phyloP scores from a whole-genome alignment of 2,329 filamentous ascomycete genomes.

The Colletotrichum sp. region DNA sequence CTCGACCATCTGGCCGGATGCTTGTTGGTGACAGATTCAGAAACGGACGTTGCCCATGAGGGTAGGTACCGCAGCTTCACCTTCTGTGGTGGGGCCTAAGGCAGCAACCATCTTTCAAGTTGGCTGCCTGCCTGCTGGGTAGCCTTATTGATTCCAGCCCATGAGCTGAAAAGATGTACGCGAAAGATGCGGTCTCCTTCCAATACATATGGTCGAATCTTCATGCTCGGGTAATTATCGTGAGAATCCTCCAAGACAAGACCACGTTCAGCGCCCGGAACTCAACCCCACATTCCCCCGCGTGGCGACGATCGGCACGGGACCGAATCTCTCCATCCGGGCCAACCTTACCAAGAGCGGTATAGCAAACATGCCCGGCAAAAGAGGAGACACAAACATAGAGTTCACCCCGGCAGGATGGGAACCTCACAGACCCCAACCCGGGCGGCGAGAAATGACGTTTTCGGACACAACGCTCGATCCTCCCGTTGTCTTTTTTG shows the following conservation, averaged over 20 bases:
- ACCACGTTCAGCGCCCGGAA: background rate
- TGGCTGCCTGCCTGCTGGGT: background rate
- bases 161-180: background rate
- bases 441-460: background rate
- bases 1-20: background rate
- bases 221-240: accelerated
- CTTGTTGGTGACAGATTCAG: background rate
- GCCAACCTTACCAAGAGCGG: background rate
- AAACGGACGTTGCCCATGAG: background rate
- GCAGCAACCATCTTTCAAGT: background rate
- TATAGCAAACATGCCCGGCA: background rate
- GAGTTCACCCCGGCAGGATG: background rate
- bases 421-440: background rate
- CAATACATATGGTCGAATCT: background rate
- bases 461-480: background rate
- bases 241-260: background rate
- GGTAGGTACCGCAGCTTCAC: background rate
- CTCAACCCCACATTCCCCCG: background rate
- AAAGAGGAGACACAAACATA: background rate
- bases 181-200: background rate
- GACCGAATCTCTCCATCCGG: background rate
- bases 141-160: background rate
- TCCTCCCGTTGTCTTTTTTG: background rate
- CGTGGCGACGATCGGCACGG: background rate
- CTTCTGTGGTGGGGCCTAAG: background rate